phyloP scores from a whole-genome alignment of 2,329 filamentous ascomycete species.

The Pseudogymnoascus sp. region DNA sequence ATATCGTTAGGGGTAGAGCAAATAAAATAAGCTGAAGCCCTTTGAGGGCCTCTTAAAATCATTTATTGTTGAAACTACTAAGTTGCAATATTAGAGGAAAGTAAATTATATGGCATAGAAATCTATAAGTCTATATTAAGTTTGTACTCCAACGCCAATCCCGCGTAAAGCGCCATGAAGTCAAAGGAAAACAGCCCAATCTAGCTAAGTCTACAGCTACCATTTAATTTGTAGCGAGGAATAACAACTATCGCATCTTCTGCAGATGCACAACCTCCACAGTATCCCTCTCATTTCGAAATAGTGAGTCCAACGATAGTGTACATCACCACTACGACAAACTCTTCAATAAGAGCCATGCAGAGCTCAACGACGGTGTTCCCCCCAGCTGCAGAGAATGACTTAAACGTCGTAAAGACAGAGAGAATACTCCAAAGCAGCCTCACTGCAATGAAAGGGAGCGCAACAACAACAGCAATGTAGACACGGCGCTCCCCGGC shows the following conservation, averaged over 20 bases:
- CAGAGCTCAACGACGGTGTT: conserved; percentile 25
- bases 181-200: background rate
- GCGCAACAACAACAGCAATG: conserved; percentile 23
- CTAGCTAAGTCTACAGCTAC: background rate
- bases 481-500: conserved; percentile 27
- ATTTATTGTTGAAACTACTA: too few relatives aligned
- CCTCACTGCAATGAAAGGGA: conserved; percentile 28
- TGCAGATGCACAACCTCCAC: background rate
- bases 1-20: too few relatives aligned
- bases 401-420: conserved; percentile 21
- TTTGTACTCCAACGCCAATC: too few relatives aligned
- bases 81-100: too few relatives aligned
- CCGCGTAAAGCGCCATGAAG: too few relatives aligned
- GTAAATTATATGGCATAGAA: too few relatives aligned
- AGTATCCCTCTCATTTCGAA: background rate
- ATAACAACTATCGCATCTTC: background rate
- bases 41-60: too few relatives aligned
- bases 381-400: conserved; percentile 22
- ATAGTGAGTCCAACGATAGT: conserved; percentile 18
- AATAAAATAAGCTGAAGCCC: too few relatives aligned
- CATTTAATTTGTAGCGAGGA: background rate
- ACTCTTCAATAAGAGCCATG: conserved; percentile 29
- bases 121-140: too few relatives aligned
- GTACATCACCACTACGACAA: conserved; percentile 26
- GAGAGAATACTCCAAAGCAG: conserved; percentile 28